These are phyloP conservation scores for button mushroom (Agaricus bisporus) DNA, from an alignment of 768 basidiomycete species.

Conservation along the genomic window DNA sequence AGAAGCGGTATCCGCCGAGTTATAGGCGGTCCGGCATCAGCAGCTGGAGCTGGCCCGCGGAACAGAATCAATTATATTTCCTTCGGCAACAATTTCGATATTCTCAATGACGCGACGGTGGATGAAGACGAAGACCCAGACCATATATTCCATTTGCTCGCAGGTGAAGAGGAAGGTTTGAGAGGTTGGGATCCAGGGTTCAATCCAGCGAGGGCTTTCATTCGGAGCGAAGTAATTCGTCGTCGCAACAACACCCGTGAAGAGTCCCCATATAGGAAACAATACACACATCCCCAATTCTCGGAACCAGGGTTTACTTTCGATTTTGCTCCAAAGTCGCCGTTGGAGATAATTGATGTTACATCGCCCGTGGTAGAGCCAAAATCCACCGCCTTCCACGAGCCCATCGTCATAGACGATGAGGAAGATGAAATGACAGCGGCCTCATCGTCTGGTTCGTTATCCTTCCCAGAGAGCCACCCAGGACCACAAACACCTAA, in stretches of 20 bases:
- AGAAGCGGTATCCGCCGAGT: slow-evolving; percentile 11
- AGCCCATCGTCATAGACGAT: slow-evolving; percentile 46
- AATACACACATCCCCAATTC: slow-evolving; percentile 59
- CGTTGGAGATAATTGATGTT: slow-evolving; percentile 15
- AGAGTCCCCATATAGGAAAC: slow-evolving; percentile 41
- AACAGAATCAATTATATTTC: slow-evolving; percentile 3
- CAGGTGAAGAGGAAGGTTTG: background rate
- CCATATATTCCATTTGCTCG: background rate
- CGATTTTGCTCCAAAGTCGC: slow-evolving; percentile 49
- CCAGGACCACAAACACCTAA: slow-evolving; percentile 3
- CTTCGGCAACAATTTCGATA: slow-evolving; percentile 4
- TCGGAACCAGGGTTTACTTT: slow-evolving; percentile 61
- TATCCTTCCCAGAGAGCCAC: slow-evolving; percentile 4
- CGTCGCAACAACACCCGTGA: slow-evolving; percentile 11
- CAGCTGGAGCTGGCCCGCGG: background rate
- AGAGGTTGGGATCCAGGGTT: background rate
- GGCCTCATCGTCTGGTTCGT: background rate
- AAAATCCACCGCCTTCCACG: slow-evolving; percentile 18
- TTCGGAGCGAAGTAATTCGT: background rate
- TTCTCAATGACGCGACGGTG: background rate
- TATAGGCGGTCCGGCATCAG: slow-evolving; percentile 7
- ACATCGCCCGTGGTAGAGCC: background rate
- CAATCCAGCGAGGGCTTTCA: slow-evolving; percentile 6
- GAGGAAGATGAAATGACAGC: slow-evolving; percentile 22
- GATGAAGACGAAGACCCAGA: slow-evolving; percentile 3